Conservation (phyloP, 1,284 basidiomycete species). For the Apiotrichum porosum region DNA sequence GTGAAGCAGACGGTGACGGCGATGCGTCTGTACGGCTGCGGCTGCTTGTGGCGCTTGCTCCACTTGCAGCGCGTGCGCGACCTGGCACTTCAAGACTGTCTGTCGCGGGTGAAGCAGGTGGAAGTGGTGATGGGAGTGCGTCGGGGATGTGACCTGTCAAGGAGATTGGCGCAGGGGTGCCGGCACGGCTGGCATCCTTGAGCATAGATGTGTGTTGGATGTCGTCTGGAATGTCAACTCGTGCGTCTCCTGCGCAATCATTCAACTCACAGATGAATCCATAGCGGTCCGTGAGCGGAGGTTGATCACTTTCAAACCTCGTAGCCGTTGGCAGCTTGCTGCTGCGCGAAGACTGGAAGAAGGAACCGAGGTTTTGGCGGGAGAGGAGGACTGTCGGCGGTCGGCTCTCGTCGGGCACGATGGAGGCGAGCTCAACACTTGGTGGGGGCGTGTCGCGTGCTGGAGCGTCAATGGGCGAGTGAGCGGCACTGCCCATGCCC, state of each 20-base stretch:
- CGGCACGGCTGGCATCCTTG: slow-evolving; percentile 58
- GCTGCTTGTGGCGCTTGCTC: too few species aligned
- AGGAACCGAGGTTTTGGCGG: slow-evolving; percentile 38
- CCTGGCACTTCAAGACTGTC: too few species aligned
- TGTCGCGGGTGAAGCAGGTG: too few species aligned
- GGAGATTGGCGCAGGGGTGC: slow-evolving; percentile 39
- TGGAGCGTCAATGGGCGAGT: slow-evolving; percentile 10
- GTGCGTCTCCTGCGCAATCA: neutral
- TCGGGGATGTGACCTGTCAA: slow-evolving; percentile 31
- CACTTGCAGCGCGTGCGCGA: too few species aligned
- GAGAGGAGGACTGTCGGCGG: slow-evolving; percentile 62
- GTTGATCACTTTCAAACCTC: slow-evolving; percentile 57
- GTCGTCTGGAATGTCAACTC: slow-evolving; percentile 56
- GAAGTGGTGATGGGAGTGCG: neutral
- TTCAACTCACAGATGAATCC: slow-evolving; percentile 85
- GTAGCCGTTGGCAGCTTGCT: slow-evolving; percentile 47
- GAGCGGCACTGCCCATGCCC: slow-evolving; percentile 19
- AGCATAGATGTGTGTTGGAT: slow-evolving; percentile 74
- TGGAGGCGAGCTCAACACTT: slow-evolving; percentile 78
- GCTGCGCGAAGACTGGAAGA: slow-evolving; percentile 32
- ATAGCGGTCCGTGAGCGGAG: slow-evolving; percentile 78
- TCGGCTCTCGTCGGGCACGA: slow-evolving; percentile 75
- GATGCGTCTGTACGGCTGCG: neutral
- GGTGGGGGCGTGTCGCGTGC: slow-evolving; percentile 28
- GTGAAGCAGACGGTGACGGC: neutral